These are phyloP conservation scores for Acorus gramineus DNA, from an alignment of 106 monocot genomes.

Conservation along the genomic window DNA sequence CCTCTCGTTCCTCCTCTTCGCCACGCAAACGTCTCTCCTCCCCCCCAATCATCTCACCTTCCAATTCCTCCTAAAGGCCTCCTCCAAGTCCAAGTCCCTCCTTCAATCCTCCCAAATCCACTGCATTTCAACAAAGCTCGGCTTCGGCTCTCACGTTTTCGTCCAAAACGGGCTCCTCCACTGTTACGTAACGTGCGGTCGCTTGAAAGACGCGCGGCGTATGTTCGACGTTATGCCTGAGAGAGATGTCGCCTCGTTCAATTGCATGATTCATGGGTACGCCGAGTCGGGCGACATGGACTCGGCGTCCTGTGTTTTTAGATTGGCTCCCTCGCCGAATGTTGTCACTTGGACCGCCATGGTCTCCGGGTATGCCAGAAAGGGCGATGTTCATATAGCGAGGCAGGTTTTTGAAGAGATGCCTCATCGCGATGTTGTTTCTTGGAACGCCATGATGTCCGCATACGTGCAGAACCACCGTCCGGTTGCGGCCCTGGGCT, in stretches of 20 bases:
- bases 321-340: background rate
- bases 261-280: constrained; percentile 2
- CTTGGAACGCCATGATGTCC: constrained; percentile 5
- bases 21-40: background rate
- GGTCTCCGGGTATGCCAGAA: background rate
- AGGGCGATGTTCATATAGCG: background rate
- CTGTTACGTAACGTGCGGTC: background rate
- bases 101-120: background rate
- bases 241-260: background rate
- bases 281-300: constrained; percentile 1
- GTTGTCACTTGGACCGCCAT: constrained; percentile 5
- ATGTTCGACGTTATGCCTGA: background rate
- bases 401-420: background rate
- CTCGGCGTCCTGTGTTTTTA: background rate
- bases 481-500: background rate
- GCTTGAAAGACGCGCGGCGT: background rate
- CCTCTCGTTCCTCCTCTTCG: background rate
- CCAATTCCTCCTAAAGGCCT: background rate
- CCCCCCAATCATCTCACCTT: background rate
- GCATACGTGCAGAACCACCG: background rate
- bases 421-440: background rate
- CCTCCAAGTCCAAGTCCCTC: background rate
- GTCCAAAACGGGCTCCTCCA: background rate
- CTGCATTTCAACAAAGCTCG: background rate
- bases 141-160: background rate